phyloP scores from a whole-genome alignment of 495 filamentous ascomycete genomes.

The Amniculicola lignicola region DNA sequence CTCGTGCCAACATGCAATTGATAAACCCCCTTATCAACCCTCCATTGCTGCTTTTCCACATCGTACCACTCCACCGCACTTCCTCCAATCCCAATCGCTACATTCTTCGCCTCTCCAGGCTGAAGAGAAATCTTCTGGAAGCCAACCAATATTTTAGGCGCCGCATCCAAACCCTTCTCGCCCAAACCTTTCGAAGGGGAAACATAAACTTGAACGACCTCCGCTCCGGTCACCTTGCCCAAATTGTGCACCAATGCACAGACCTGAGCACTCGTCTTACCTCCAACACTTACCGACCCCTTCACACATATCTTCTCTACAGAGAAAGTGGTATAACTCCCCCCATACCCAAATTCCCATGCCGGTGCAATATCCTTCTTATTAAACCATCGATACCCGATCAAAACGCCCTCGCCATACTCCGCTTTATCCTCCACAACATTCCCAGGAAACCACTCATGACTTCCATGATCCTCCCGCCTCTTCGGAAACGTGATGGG shows the following conservation, averaged over 20 bases:
- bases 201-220: not conserved
- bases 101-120: slow-evolving; percentile 42
- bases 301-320: no score
- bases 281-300: not conserved
- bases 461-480: slow-evolving; percentile 57
- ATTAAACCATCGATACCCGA: slow-evolving; percentile 91
- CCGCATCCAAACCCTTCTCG: slow-evolving; percentile 29
- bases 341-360: slow-evolving; percentile 72
- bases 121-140: slow-evolving; percentile 52
- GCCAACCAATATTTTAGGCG: slow-evolving; percentile 52
- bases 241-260: not conserved
- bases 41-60: no score
- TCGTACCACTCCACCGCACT: no score
- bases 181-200: not conserved
- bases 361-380: slow-evolving; percentile 60
- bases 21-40: no score
- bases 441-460: slow-evolving; percentile 50
- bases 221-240: not conserved
- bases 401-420: slow-evolving; percentile 74
- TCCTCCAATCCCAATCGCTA: slow-evolving; percentile 49
- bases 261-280: not conserved
- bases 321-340: slow-evolving; percentile 71
- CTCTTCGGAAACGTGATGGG: slow-evolving; percentile 62
- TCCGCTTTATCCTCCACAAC: slow-evolving; percentile 68
- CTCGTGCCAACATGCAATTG: no score